These are phyloP conservation scores for Gossypium laxum DNA, from an alignment of 441 rosid species.

Conservation along the genomic window DNA sequence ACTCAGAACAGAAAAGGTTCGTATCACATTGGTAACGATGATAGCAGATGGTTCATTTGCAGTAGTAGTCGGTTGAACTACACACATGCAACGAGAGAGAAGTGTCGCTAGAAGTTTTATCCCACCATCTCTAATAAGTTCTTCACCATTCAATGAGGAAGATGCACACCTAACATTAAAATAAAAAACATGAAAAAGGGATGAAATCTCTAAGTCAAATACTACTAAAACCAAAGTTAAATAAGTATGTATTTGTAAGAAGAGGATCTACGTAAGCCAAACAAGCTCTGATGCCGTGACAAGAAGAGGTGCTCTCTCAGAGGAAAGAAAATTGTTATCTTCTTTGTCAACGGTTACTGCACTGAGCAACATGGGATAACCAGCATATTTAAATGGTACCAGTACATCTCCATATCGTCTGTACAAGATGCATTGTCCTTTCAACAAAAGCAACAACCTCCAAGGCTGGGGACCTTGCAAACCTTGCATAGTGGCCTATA, in stretches of 20 bases:
- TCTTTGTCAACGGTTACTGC: slow-evolving; percentile 86
- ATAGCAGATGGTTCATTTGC: slow-evolving; percentile 82
- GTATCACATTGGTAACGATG: slow-evolving; percentile 89
- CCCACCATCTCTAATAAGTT: slow-evolving; percentile 96
- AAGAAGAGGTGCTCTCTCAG: slow-evolving; percentile 87
- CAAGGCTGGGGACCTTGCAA: slow-evolving; percentile 99
- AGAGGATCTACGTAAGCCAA: slow-evolving; percentile 68
- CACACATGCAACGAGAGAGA: slow-evolving; percentile 88
- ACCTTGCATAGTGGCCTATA: slow-evolving; percentile 98
- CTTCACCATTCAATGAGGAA: slow-evolving; percentile 95
- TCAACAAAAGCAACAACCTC: slow-evolving; percentile 90
- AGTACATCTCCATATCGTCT: slow-evolving; percentile 72
- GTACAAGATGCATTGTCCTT: slow-evolving; percentile 94
- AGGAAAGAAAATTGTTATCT: slow-evolving; percentile 85
- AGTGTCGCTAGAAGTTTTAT: slow-evolving; percentile 79
- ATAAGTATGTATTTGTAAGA: slow-evolving; percentile 12
- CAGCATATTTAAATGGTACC: slow-evolving; percentile 98
- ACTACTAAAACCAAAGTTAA: slow-evolving; percentile 8
- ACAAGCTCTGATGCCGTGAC: slow-evolving; percentile 97
- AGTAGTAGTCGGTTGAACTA: slow-evolving; percentile 93
- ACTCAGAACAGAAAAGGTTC: slow-evolving; percentile 75
- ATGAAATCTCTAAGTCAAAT: slow-evolving; percentile 4
- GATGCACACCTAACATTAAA: slow-evolving; percentile 65
- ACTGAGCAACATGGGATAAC: slow-evolving; percentile 95
- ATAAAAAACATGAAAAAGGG: slow-evolving; percentile 15